These are phyloP conservation scores for Linderniella brevidens DNA, from an alignment of 257 asterid genomes.

Conservation along the genomic window DNA sequence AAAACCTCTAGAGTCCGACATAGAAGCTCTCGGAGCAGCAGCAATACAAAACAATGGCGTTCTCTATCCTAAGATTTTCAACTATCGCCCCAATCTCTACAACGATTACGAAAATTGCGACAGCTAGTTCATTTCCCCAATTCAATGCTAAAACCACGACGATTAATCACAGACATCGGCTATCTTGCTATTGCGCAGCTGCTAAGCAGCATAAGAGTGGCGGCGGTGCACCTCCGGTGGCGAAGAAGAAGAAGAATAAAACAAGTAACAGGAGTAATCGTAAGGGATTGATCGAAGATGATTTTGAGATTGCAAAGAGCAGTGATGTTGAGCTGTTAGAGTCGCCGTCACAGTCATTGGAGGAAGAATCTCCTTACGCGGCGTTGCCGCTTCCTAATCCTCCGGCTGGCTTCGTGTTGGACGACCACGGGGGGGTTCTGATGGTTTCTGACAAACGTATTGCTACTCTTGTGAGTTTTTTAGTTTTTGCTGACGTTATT, in stretches of 20 bases:
- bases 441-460: slow-evolving; percentile 75
- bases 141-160: slow-evolving; percentile 11
- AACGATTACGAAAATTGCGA: slow-evolving; percentile 6
- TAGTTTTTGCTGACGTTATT: no score
- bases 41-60: slow-evolving; percentile 25
- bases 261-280: slow-evolving; percentile 14
- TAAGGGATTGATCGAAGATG: slow-evolving; percentile 18
- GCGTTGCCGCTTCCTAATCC: slow-evolving; percentile 79
- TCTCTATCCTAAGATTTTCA: slow-evolving; percentile 20
- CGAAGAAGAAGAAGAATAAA: slow-evolving; percentile 30
- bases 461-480: slow-evolving; percentile 54
- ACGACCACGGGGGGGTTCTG: slow-evolving; percentile 72
- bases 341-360: slow-evolving; percentile 15
- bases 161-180: slow-evolving; percentile 12
- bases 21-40: no score
- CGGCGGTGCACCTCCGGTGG: slow-evolving; percentile 6
- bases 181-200: slow-evolving; percentile 26
- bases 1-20: no score
- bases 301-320: slow-evolving; percentile 29
- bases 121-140: slow-evolving; percentile 10
- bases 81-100: slow-evolving; percentile 16
- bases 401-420: slow-evolving; percentile 87
- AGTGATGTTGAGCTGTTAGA: slow-evolving; percentile 24
- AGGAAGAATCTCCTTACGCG: slow-evolving; percentile 18
- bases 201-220: slow-evolving; percentile 42